phyloP scores from a whole-genome alignment of 2,329 filamentous ascomycete species.

The Penicillium sp. region DNA sequence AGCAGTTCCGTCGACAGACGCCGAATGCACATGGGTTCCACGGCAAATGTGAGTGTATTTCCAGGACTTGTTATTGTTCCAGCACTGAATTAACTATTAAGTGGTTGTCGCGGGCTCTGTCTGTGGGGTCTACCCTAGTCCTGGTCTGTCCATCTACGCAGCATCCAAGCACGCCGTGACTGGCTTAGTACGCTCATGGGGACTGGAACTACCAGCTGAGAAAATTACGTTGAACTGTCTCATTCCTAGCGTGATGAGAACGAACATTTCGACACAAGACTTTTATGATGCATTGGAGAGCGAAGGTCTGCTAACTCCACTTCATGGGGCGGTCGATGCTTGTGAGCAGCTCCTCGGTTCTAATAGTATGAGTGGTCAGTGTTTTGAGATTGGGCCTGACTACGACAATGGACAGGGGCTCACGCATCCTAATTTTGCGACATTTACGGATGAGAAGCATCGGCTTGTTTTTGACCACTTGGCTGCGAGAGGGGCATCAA shows the following conservation, averaged over 20 bases:
- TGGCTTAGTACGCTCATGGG: constrained; percentile 39
- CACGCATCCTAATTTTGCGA: background rate
- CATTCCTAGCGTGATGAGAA: too few species aligned
- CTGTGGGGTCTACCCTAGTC: constrained; percentile 40
- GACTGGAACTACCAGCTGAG: constrained; percentile 44
- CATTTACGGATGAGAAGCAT: background rate
- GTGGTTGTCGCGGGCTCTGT: constrained; percentile 13
- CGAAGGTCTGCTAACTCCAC: constrained; percentile 41
- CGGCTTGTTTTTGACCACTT: background rate
- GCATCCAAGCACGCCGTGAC: background rate
- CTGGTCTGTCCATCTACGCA: background rate
- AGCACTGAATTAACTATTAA: too few species aligned
- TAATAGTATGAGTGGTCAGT: constrained; percentile 42
- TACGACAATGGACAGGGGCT: constrained; percentile 3
- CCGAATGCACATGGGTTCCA: constrained; percentile 35
- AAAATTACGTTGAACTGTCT: constrained; percentile 49
- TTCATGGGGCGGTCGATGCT: constrained; percentile 45
- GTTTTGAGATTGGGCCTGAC: constrained; percentile 48
- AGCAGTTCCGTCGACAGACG: constrained; percentile 50
- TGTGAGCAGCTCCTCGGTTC: constrained; percentile 44
- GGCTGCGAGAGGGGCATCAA: background rate
- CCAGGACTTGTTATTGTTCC: too few species aligned
- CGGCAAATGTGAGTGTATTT: constrained; percentile 33
- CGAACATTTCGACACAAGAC: constrained; percentile 37
- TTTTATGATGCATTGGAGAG: constrained; percentile 46